A percentile compares a stretch with the other conserved stretches of the same genome.
phyloP scores from a whole-genome alignment of 2,329 filamentous ascomycete genomes.

The Akanthomyces lecanii region DNA sequence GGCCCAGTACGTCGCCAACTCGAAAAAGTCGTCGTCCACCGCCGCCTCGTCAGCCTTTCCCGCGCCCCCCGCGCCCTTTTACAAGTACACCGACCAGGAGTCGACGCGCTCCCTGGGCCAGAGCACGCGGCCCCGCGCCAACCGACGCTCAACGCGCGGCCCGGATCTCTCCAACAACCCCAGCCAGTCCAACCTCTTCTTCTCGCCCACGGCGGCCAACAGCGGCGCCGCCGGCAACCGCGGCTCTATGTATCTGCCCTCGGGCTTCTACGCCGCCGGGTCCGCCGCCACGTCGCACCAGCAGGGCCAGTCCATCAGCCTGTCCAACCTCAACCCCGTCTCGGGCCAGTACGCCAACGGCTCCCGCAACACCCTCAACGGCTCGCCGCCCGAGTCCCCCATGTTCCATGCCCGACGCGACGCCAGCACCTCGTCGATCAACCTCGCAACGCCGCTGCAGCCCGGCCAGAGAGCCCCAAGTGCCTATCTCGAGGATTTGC shows the following conservation, averaged over 20 bases:
- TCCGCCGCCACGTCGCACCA: conserved; percentile 44
- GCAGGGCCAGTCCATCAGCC: conserved; percentile 53
- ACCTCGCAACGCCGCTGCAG: conserved; percentile 52
- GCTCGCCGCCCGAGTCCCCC: conserved; percentile 64
- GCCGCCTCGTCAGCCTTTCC: conserved; percentile 51
- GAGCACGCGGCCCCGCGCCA: conserved; percentile 34
- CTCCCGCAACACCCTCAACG: conserved; percentile 41
- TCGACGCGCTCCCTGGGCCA: conserved; percentile 50
- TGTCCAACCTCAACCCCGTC: conserved; percentile 59
- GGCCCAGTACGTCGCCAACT: conserved; percentile 64
- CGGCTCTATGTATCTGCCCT: conserved; percentile 76
- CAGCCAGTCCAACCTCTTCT: conserved; percentile 76
- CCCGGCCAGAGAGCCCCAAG: conserved; percentile 74
- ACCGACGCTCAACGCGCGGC: conserved; percentile 49
- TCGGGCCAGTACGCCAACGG: conserved; percentile 44
- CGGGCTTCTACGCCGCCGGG: conserved; percentile 83
- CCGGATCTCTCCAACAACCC: conserved; percentile 52
- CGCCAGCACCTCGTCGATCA: conserved; percentile 62
- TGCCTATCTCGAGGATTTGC: conserved; percentile 83
- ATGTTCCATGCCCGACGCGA: conserved; percentile 46
- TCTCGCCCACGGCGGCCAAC: conserved; percentile 81
- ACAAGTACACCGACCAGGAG: conserved; percentile 59
- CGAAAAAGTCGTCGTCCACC: conserved; percentile 43
- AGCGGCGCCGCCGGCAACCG: conserved; percentile 61
- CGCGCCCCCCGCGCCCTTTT: conserved; percentile 54